Base-by-base conservation (phyloP, 2,329 filamentous ascomycete genomes). In the Reticulascus tulasneorum region DNA sequence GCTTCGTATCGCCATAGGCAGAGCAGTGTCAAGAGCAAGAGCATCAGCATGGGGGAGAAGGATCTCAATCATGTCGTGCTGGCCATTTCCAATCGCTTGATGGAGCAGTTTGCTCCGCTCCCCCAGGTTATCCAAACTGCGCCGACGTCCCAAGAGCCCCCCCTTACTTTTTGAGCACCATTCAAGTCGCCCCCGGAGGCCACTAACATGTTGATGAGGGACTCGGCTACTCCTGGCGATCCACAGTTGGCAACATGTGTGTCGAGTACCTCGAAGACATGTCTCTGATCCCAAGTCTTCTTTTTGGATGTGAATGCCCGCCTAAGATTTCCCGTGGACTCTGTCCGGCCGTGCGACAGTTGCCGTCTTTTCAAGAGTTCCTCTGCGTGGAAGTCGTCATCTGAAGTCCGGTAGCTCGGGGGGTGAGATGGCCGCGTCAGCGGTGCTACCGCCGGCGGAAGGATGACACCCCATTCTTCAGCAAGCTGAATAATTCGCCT, bases 211-310 rank as follows among this genome's bases (percentile, higher is more conserved):
- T 54, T 58, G 20, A 79, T 66, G 17, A 79, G 60, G 1, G 70
- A 71, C 48, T 78, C 71, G n/a, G 72, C 75, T 5, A 79, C 67
- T 8, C 69, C 75, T 0, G 75, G 65, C 1, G 71, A 66, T 10
- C 74, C 73, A 12, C 55, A 56, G 29, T 66, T 70, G 23, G 60
- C 54, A 37, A 79, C 62, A 48, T 75, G 73, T 26, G 59, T 56
- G 29, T 68, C 58, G 34, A 79, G 59, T 11, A 68, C 67, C 31
- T 70, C 67, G 32, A 77, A 69, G 15, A 78, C 64, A 43, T 78
- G 68, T 27, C 62, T 66, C 9, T 71, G 62, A 19, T 77, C 70
- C 66, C 69, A 75, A 26, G 61, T 51, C 49, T 75, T 75, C 46
- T 61, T 69, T 42, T 65, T 70, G 42, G 63, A 67, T 2, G 60